Conservation (phyloP, 23 red algal genomes). For the Gracilaria gracilis region DNA sequence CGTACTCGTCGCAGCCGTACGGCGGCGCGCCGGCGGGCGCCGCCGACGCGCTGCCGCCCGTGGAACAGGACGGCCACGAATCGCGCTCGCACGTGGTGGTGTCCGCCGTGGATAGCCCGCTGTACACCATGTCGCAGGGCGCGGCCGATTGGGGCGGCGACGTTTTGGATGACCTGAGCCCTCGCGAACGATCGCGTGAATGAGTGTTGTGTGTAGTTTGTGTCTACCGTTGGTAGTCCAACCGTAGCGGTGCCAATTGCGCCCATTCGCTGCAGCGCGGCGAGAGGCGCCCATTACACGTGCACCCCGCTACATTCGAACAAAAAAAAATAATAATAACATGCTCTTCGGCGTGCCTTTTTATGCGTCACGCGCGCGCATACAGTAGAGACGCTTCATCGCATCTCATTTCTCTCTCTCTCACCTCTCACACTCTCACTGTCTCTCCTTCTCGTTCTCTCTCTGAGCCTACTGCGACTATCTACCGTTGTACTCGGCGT, state of each 20-base stretch:
- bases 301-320: too few relatives aligned
- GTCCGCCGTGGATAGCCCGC: background rate
- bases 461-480: too few relatives aligned
- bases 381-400: too few relatives aligned
- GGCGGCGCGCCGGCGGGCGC: background rate
- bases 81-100: background rate
- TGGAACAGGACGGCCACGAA: background rate
- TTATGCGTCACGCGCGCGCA: too few relatives aligned
- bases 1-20: background rate
- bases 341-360: too few relatives aligned
- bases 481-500: too few relatives aligned
- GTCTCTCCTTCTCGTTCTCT: too few relatives aligned
- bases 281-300: background rate
- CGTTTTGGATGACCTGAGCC: constrained; percentile 7
- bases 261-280: background rate
- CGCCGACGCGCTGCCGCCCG: background rate
- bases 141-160: background rate
- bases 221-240: too few relatives aligned
- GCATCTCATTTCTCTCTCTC: too few relatives aligned
- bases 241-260: background rate
- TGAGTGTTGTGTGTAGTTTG: background rate
- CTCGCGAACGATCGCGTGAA: constrained; percentile 10
- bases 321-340: too few relatives aligned
- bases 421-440: too few relatives aligned
- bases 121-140: constrained; percentile 7